Conservation (phyloP, 164 flowering plant genomes). For the Liriodendron chinense region DNA sequence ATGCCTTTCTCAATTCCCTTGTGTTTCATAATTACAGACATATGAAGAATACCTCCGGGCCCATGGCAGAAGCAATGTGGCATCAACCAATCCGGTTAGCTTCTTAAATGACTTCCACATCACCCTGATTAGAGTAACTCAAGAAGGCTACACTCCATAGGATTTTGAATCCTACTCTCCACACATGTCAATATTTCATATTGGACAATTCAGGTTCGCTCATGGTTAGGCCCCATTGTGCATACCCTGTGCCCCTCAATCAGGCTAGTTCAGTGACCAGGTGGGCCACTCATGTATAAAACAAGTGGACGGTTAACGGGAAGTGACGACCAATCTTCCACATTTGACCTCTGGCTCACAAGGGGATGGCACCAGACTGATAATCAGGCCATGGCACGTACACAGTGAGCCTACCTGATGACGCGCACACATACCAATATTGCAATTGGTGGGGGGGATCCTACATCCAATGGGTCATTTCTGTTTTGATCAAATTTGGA, state of each 20-base stretch:
- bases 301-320: not conserved
- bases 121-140: not conserved
- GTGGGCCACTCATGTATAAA: not conserved
- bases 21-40: constrained; percentile 44
- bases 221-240: not conserved
- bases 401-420: not conserved
- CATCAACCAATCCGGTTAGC: constrained; percentile 43
- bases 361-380: not conserved
- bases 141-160: not conserved
- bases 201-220: not conserved
- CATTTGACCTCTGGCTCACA: not conserved
- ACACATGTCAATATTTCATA: not conserved
- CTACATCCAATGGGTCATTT: not conserved
- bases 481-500: not conserved
- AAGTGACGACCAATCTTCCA: not conserved
- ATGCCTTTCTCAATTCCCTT: not conserved
- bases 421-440: not conserved
- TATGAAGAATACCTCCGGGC: constrained; percentile 84
- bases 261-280: not conserved
- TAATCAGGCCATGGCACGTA: not conserved
- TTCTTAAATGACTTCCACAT: not conserved
- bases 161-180: not conserved
- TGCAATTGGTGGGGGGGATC: not conserved
- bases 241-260: not conserved
- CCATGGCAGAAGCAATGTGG: constrained; percentile 43